Evolutionary conservation across 2,329 filamentous ascomycete species (phyloP).

Genomic region (Sporothrix luriei): DNA sequence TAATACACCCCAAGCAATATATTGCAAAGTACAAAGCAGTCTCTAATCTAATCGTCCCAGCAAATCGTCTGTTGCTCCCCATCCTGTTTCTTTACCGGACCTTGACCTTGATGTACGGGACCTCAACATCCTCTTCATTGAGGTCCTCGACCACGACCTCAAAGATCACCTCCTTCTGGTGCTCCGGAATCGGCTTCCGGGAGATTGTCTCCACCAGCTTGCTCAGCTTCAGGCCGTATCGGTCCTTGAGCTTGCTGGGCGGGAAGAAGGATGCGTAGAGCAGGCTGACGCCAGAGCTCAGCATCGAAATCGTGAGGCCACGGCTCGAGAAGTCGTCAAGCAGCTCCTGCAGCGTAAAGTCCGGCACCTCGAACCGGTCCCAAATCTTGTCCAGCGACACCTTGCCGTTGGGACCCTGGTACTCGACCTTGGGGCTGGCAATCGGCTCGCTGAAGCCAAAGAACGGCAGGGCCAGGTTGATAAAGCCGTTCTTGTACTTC

Average conservation of each 20-base stretch:
- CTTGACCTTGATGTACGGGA: conserved; percentile 94
- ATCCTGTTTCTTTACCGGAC: conserved; percentile 46
- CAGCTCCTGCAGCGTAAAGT: conserved; percentile 84
- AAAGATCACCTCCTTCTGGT: conserved; percentile 95
- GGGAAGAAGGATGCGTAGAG: conserved; percentile 94
- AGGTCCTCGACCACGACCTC: conserved; percentile 91
- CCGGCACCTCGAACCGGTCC: conserved; percentile 90
- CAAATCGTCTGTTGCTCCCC: neutral
- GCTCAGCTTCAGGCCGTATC: conserved; percentile 80
- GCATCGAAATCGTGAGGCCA: conserved; percentile 84
- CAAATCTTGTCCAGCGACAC: conserved; percentile 93
- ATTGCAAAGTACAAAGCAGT: conserved; percentile 11
- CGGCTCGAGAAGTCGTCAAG: conserved; percentile 77
- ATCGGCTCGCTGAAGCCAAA: conserved; percentile 99
- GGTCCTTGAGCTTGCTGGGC: conserved; percentile 75
- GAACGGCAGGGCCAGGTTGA: conserved; percentile 95
- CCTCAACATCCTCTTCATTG: conserved; percentile 90
- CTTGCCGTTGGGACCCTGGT: conserved; percentile 75
- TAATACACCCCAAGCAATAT: neutral
- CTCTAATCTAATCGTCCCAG: conserved; percentile 18
- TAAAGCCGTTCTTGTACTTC: conserved; percentile 98
- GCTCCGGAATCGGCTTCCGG: conserved; percentile 85
- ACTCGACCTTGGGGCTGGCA: conserved; percentile 87
- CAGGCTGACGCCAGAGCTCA: conserved; percentile 95
- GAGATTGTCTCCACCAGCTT: conserved; percentile 84